Percentiles rank a stretch among this genome's conserved stretches.
Conservation (phyloP, 164 flowering plant genomes). For the Euptelea pleiosperma region DNA sequence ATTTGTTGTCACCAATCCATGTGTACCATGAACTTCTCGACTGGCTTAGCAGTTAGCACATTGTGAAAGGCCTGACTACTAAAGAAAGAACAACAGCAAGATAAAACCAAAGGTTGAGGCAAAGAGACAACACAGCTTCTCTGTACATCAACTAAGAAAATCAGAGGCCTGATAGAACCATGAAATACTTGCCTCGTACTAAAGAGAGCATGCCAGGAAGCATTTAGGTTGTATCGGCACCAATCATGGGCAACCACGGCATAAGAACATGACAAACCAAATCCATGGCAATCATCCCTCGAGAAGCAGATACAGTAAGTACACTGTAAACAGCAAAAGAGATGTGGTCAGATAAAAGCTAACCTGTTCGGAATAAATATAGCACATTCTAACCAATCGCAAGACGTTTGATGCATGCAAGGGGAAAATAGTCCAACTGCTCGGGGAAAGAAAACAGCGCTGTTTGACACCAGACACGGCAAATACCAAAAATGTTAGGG, state of each 20-base stretch:
- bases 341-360: not conserved
- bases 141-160: not conserved
- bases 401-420: too few species aligned
- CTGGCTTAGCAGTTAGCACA: not conserved
- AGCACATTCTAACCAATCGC: not conserved
- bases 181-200: not conserved
- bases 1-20: too few species aligned
- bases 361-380: not conserved
- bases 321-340: not conserved
- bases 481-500: too few species aligned
- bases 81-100: not conserved
- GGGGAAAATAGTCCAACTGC: not conserved
- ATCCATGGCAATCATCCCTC: too few species aligned
- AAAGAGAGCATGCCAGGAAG: too few species aligned
- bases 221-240: too few species aligned
- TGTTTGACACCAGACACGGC: too few species aligned
- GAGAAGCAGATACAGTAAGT: not conserved
- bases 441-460: too few species aligned
- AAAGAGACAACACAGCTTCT: not conserved
- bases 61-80: too few species aligned
- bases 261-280: too few species aligned
- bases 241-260: too few species aligned
- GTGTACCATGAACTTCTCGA: not conserved
- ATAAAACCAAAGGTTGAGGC: not conserved
- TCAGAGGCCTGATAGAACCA: not conserved